Evolutionary conservation across 768 basidiomycete species (phyloP).

Genomic region (Stropharia rugosoannulata): DNA sequence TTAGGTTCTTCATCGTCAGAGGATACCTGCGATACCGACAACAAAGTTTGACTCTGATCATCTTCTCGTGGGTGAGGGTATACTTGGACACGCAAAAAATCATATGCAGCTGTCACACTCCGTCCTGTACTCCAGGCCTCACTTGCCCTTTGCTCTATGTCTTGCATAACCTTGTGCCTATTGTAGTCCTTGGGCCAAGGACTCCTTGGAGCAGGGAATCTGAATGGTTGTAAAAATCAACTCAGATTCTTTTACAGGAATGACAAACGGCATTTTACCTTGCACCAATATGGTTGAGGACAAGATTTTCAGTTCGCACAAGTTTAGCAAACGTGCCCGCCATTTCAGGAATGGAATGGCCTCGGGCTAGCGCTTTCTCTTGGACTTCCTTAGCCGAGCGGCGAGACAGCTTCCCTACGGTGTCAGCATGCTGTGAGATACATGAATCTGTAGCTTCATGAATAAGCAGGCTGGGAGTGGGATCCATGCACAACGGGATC

Average conservation of each 20-base stretch:
- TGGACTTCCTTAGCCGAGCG: constrained; percentile 40
- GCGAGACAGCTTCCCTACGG: constrained; percentile 34
- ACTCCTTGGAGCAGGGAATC: constrained; percentile 52
- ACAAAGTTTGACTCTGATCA: background rate
- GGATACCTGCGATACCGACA: background rate
- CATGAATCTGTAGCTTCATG: constrained; percentile 84
- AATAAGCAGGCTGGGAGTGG: constrained; percentile 65
- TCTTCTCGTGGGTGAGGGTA: constrained; percentile 20
- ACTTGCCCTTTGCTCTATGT: constrained; percentile 65
- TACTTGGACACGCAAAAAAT: constrained; percentile 51
- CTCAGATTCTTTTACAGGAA: background rate
- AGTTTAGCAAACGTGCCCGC: constrained; percentile 73
- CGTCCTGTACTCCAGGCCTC: constrained; percentile 50
- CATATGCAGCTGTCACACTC: constrained; percentile 52
- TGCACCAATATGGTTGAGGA: constrained; percentile 77
- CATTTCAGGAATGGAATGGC: constrained; percentile 79
- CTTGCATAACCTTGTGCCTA: constrained; percentile 49
- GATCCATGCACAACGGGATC: constrained; percentile 49
- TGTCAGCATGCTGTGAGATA: constrained; percentile 57
- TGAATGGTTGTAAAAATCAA: constrained; percentile 18
- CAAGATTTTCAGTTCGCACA: constrained; percentile 57
- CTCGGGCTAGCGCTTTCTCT: constrained; percentile 57
- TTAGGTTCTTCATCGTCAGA: background rate
- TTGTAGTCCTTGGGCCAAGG: constrained; percentile 25
- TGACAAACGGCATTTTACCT: constrained; percentile 41